Evolutionary conservation across 1,139 yeast genomes (phyloP).

Genomic region (Candida sp.): DNA sequence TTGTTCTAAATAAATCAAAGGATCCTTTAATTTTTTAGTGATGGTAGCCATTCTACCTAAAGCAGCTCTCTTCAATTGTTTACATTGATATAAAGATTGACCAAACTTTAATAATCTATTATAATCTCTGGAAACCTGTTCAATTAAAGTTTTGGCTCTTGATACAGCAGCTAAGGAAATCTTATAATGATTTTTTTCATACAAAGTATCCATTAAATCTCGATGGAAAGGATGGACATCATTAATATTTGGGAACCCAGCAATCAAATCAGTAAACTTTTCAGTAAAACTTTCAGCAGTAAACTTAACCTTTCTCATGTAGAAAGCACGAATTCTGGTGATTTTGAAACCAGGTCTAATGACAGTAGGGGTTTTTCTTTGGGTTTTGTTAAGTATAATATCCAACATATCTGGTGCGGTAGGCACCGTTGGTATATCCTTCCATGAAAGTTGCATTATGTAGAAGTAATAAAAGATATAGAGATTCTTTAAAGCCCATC

Average conservation of each 20-base stretch:
- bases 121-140: constrained; percentile 95
- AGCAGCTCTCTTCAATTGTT: constrained; percentile 97
- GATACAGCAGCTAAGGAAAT: constrained; percentile 96
- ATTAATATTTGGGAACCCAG: constrained; percentile 93
- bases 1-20: constrained; percentile 89
- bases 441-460: constrained; percentile 94
- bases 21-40: constrained; percentile 90
- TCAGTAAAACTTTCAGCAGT: constrained; percentile 96
- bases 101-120: constrained; percentile 92
- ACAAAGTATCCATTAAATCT: constrained; percentile 94
- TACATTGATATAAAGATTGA: constrained; percentile 96
- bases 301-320: constrained; percentile 95
- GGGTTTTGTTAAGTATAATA: constrained; percentile 94
- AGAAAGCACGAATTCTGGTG: constrained; percentile 95
- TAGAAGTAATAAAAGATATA: constrained; percentile 1
- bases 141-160: constrained; percentile 89
- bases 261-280: constrained; percentile 79
- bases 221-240: constrained; percentile 99
- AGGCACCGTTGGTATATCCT: constrained; percentile 95
- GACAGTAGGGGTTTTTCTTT: constrained; percentile 97
- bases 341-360: constrained; percentile 96
- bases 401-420: constrained; percentile 91
- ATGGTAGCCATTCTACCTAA: constrained; percentile 99
- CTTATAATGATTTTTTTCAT: constrained; percentile 97
- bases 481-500: not conserved